Base-by-base conservation (phyloP, 179 eudicot species). In the Beta macrorhiza region DNA sequence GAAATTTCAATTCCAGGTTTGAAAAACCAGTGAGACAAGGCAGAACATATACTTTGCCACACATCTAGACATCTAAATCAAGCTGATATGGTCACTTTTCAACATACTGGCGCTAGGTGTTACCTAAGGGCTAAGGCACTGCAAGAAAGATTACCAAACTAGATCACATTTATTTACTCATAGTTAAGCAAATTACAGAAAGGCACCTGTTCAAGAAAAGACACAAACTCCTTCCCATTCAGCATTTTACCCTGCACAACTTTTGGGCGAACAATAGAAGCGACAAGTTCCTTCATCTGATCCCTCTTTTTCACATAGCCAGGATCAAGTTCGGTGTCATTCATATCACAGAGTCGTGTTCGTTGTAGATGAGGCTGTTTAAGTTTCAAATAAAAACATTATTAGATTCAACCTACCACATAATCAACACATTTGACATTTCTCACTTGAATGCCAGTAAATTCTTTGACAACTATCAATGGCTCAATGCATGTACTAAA, bases 341-440 rank as follows among this genome's bases (percentile, higher is more conserved):
- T 91, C 93, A 96, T 13, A 79, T 96, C 98, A 84, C 99, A 96
- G 32, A 96, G 98, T 82, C 90, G 94, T 80, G 98, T 96, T 76
- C 99, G 89, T 73, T 89, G 96, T 73, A 96, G 96, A 90, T 96
- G 99, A 82, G 99, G 99, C 99, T 96, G 97, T 80, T 82, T 65
- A 83, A 83, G 67, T 59, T 74, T 42, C 72, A 87, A 85, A 88
- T 49, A 63, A 65, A 59, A n/a, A 59, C 67, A 55, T 49, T 51
- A 74, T 71, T 77, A 82, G 57, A 63, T 17, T 16, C 56, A 20
- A 25, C 49, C 22, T 15, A 17, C 29, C 79, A 45, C 44, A 72
- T 58, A 70, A 55, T 11, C 69, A 19, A 57, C n/a, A 67, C 52
- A 14, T 10, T 29, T 29, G 32, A 29, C 32, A 29, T 29, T 74